A percentile compares a stretch with the other conserved stretches of the same genome.
phyloP scores from a whole-genome alignment of 2,329 filamentous ascomycete species.

The Aspergillus luchuensis region DNA sequence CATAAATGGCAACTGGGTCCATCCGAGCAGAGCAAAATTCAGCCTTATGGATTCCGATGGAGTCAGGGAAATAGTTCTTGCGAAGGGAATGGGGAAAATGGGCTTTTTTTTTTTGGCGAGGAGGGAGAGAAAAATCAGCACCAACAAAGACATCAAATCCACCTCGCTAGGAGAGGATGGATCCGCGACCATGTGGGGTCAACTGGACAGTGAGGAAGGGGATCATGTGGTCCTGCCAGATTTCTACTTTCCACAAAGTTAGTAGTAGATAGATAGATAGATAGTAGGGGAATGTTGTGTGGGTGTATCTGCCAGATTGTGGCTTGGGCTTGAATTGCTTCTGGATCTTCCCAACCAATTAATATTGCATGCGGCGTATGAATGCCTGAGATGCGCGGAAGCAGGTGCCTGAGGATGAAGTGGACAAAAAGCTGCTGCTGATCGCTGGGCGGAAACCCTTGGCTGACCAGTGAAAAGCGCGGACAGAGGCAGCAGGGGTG shows the following conservation, averaged over 20 bases:
- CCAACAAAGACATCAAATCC: neutral
- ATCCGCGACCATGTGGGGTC: constrained; percentile 1
- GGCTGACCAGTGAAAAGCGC: neutral
- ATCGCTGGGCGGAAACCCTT: neutral
- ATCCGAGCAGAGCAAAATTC: constrained; percentile 1
- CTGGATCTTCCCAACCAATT: neutral
- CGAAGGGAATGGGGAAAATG: no score
- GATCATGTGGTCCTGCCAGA: constrained; percentile 10
- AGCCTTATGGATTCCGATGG: constrained; percentile 1
- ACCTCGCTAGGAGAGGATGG: neutral
- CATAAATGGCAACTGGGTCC: neutral
- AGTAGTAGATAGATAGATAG: no score
- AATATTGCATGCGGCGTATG: neutral
- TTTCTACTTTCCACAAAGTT: no score
- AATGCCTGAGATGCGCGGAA: neutral
- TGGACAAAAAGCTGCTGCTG: neutral
- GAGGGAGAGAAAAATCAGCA: neutral
- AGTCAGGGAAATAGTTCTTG: neutral
- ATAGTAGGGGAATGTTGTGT: no score
- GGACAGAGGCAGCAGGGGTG: neutral
- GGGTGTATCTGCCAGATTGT: neutral
- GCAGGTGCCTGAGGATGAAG: constrained; percentile 1
- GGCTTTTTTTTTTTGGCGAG: neutral
- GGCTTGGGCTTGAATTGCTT: neutral
- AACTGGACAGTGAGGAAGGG: neutral